A percentile compares a stretch with the other conserved stretches of the same genome.
Evolutionary conservation across 2,329 filamentous ascomycete species (phyloP).

Genomic region (Acarospora socialis): DNA sequence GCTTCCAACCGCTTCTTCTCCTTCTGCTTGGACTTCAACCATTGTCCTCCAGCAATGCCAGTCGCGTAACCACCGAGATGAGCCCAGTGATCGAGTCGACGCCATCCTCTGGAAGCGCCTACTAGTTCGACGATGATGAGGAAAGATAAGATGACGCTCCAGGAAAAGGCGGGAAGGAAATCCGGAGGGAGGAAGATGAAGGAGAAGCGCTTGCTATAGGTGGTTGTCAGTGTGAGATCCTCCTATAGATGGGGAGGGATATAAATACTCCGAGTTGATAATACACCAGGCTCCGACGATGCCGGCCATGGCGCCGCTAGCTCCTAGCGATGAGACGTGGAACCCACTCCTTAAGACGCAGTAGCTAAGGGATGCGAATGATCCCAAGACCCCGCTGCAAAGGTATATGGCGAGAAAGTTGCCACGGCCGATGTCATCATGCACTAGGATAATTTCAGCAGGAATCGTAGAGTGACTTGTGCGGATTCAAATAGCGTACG

Average conservation of each 20-base stretch:
- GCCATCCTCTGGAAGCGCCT: slow-evolving; percentile 1
- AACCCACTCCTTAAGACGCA: slow-evolving; percentile 31
- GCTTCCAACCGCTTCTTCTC: background rate
- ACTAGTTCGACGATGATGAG: slow-evolving; percentile 8
- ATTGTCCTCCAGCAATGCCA: slow-evolving; percentile 7
- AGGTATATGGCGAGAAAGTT: slow-evolving; percentile 41
- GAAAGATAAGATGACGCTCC: slow-evolving; percentile 5
- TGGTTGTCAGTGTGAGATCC: background rate
- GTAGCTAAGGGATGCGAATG: slow-evolving; percentile 30
- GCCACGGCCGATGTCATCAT: slow-evolving; percentile 42
- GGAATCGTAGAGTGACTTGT: background rate
- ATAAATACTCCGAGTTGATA: slow-evolving; percentile 29
- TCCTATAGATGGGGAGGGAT: background rate
- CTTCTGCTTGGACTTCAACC: background rate
- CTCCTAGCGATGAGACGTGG: slow-evolving; percentile 34
- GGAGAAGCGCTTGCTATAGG: slow-evolving; percentile 4
- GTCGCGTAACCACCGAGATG: slow-evolving; percentile 13
- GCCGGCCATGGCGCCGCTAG: slow-evolving; percentile 36
- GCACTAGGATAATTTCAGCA: slow-evolving; percentile 22
- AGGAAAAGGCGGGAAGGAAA: slow-evolving; percentile 6
- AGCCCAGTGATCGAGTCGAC: slow-evolving; percentile 11
- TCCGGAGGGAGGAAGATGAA: slow-evolving; percentile 8
- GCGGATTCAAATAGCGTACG: slow-evolving; percentile 19
- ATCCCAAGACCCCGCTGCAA: slow-evolving; percentile 32
- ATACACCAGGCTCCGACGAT: slow-evolving; percentile 36